These are phyloP conservation scores for Pedinophyceae sp. DNA, from an alignment of 139 green algal genomes.

Conservation along the genomic window DNA sequence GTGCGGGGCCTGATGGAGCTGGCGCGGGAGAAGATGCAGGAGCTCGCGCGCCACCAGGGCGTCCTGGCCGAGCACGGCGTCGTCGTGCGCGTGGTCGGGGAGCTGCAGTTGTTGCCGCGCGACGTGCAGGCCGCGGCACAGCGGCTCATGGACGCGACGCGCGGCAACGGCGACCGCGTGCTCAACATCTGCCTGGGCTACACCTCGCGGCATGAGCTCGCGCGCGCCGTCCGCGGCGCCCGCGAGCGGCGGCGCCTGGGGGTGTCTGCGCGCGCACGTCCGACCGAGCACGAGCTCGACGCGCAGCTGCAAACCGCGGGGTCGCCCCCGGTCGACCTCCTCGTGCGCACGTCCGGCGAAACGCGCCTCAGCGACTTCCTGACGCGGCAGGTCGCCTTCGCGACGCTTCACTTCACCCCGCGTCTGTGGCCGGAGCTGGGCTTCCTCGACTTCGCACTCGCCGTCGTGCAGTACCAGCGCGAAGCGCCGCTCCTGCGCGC, in stretches of 20 bases:
- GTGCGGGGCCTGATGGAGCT: slow-evolving; percentile 68
- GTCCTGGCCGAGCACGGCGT: slow-evolving; percentile 24
- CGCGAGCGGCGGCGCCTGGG: slow-evolving; percentile 6
- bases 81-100: slow-evolving; percentile 54
- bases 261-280: slow-evolving; percentile 17
- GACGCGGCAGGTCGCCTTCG: slow-evolving; percentile 49
- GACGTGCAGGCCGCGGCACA: slow-evolving; percentile 46
- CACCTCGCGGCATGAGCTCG: slow-evolving; percentile 53
- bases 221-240: slow-evolving; percentile 17
- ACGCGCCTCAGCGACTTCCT: slow-evolving; percentile 79
- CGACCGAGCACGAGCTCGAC: slow-evolving; percentile 14
- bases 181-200: slow-evolving; percentile 93
- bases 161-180: slow-evolving; percentile 8
- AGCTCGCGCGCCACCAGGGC: slow-evolving; percentile 20
- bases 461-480: slow-evolving; percentile 36
- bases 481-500: neutral
- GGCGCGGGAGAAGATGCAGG: slow-evolving; percentile 49
- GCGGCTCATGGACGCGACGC: slow-evolving; percentile 44
- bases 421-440: slow-evolving; percentile 76
- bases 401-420: slow-evolving; percentile 53
- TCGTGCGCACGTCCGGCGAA: slow-evolving; percentile 80
- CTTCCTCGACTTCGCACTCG: slow-evolving; percentile 47
- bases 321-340: slow-evolving; percentile 58
- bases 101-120: slow-evolving; percentile 40
- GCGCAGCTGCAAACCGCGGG: slow-evolving; percentile 7